A percentile compares a stretch with the other conserved stretches of the same genome.
Conservation (phyloP, 1,284 basidiomycete genomes). For the Ganoderma sinense region DNA sequence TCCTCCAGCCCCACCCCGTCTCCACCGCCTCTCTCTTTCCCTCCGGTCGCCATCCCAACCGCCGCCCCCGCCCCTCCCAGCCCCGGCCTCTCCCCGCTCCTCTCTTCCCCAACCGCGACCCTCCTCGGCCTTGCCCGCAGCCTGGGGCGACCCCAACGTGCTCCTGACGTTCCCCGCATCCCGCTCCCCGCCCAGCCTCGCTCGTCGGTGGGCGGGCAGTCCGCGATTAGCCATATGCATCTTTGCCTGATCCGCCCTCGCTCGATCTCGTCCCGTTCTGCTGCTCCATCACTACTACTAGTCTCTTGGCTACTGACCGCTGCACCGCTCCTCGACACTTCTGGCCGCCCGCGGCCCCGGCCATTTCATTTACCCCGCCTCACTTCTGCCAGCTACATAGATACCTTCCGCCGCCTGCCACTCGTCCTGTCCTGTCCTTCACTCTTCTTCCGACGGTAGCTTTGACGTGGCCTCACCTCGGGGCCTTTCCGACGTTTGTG, state of each 20-base stretch:
- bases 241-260: not conserved
- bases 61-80: not conserved
- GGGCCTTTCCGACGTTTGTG: not conserved
- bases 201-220: not conserved
- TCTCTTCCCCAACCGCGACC: not conserved
- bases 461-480: not conserved
- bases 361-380: not conserved
- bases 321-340: not conserved
- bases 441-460: not conserved
- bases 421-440: not conserved
- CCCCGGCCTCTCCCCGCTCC: not conserved
- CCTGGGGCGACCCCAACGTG: too few species aligned
- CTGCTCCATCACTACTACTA: not conserved
- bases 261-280: not conserved
- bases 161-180: not conserved
- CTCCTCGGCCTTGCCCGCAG: not conserved
- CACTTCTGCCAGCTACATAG: not conserved
- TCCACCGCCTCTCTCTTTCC: constrained; percentile 10
- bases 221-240: not conserved
- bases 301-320: not conserved
- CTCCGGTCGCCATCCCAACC: constrained; percentile 11
- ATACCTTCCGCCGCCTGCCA: not conserved
- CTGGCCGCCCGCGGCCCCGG: not conserved
- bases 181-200: not conserved
- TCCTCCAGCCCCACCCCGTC: constrained; percentile 4